Base-by-base conservation (phyloP, 2,329 filamentous ascomycete genomes). In the Botrytis paeoniae region DNA sequence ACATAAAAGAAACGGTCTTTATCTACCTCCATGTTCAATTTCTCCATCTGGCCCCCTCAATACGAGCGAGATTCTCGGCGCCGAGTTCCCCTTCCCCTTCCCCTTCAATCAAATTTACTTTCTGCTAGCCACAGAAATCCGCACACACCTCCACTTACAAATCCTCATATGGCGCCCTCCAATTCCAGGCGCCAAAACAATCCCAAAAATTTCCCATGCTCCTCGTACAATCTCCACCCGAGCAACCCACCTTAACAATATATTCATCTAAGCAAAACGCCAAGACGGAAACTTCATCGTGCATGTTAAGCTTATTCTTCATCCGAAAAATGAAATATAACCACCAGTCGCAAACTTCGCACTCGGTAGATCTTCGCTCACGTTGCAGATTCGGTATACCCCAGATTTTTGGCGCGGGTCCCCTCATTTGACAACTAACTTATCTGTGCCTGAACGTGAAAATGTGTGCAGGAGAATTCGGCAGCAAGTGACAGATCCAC, bases 211-310 rank as follows among this genome's bases (percentile, higher is more conserved):
- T 64, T 45, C 62, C 41, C 41, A 64, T 35, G 9, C 4, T 22
- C 41, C 29, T 64, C 62, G 62, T 64, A 45, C 41, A 25, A 64
- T 64, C 62, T 64, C 62, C n/a, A 22, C 62, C 41, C 62, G 62
- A 45, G 41, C 14, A 29, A 45, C 7, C 35, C 35, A 14, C n/a
- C 64, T 66, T 37, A 22, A 14, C 32, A 10, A 22, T 48, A 37
- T 51, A 22, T 39, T 48, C 64, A 68, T 37, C 63, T 18, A 37
- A 9, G 7, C 22, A 66, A 39, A 63, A n/a, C 43, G 63, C 43
- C 63, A 66, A 66, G 63, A 37, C 32, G 39, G 43, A 66, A 51
- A 51, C 63, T 37, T 66, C 63, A 51, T 51, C 63, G 45, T 48
- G 43, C 63, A 48, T 51, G 9, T 51, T 39, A 51, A 66, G 22